Base-by-base conservation (phyloP, 805 yeast species). In the Metschnikowia similis region DNA sequence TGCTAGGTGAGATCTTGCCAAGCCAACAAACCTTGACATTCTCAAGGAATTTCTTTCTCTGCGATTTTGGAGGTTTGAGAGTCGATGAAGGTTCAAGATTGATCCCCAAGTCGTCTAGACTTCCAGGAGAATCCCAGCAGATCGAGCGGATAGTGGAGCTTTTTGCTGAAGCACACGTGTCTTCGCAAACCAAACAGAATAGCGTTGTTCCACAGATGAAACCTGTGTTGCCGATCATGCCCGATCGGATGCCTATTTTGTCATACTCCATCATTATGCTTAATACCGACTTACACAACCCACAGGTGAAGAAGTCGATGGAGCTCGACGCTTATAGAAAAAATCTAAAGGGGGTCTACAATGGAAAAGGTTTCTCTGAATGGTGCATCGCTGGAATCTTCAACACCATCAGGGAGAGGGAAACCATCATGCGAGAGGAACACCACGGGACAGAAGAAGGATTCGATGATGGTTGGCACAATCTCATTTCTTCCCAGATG, bases 111-210 rank as follows among this genome's bases (percentile, higher is more conserved):
- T 80, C 87, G 17, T 92, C 94, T 63, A 80, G 99, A 65, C 75
- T 94, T 44, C 98, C 98, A 1, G 99, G 99, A 52, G 99, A 94
- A 69, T 87, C 97, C 0, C 98, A 90, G 62, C 97, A 89, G 66
- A 94, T 94, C 64, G 99, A 94, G 66, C 79, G 97, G 60, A 81
- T 92, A 13, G 85, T 94, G 29, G 97, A 92, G 60, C 74, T 82
- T 6, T 94, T 94, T 67, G 90, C 96, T 2, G 84, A 82, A 38
- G 81, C 87, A 51, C 94, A 89, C 67, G 87, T 88, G 11, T 74
- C 72, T 16, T 83, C 86, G 50, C 89, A 85, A 60, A 69, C 53
- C 17, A 26, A 56, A 4, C 53, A 63, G 14, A 56, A 56, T 35
- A 65, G 62, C 13, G 62, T 63, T 7, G 51, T 51, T 8, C 50